Percentiles rank a stretch among this genome's conserved stretches.
Evolutionary conservation across 2,329 filamentous ascomycete species (phyloP).

Genomic region (Drechslerella coelobrocha): DNA sequence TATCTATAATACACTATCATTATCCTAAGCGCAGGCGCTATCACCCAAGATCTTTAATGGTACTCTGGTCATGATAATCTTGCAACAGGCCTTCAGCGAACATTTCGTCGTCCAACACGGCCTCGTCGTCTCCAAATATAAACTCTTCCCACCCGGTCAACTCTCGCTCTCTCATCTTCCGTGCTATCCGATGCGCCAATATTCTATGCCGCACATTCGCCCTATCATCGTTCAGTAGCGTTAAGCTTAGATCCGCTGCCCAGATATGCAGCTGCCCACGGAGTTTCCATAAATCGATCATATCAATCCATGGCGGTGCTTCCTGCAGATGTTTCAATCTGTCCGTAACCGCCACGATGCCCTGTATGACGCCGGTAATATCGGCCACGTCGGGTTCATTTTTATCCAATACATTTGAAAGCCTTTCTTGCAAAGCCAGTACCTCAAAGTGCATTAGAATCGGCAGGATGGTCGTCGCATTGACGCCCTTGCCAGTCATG

Average conservation of each 20-base stretch:
- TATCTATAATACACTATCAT: too few relatives aligned
- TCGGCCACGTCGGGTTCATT: conserved; percentile 5
- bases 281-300: conserved; percentile 51
- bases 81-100: background rate
- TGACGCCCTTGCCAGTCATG: conserved; percentile 38
- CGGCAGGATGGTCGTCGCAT: conserved; percentile 46
- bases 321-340: conserved; percentile 52
- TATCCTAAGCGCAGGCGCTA: too few relatives aligned
- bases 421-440: conserved; percentile 35
- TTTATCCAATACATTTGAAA: conserved; percentile 15
- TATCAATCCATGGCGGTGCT: conserved; percentile 53
- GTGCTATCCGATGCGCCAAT: conserved; percentile 27
- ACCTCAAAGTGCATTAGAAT: conserved; percentile 49
- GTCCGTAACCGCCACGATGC: conserved; percentile 48
- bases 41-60: too few relatives aligned
- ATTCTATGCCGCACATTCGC: conserved; percentile 23
- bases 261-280: conserved; percentile 53
- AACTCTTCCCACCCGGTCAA: conserved; percentile 36
- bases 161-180: conserved; percentile 38
- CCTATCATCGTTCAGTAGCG: conserved; percentile 26
- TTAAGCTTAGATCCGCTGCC: conserved; percentile 51
- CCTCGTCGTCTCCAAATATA: conserved; percentile 13
- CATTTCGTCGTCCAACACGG: conserved; percentile 15
- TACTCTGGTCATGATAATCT: background rate
- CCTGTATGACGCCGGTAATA: conserved; percentile 24